Conservation (phyloP, 2,329 filamentous ascomycete genomes). For the Lithohypha guttulata region DNA sequence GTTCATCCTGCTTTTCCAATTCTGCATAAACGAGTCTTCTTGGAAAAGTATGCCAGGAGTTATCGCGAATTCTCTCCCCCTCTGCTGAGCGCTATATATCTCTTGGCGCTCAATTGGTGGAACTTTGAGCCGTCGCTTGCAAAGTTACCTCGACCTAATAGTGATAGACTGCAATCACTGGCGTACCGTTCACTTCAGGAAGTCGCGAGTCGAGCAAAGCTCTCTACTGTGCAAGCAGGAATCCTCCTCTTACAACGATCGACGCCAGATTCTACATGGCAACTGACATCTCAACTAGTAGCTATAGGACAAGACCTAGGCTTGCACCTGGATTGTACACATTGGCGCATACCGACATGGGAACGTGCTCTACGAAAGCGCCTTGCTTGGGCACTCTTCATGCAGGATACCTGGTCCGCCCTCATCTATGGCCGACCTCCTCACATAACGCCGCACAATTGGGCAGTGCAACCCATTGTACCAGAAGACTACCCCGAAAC, state of each 20-base stretch:
- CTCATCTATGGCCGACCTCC: slow-evolving; percentile 48
- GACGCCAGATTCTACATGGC: slow-evolving; percentile 33
- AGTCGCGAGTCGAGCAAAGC: slow-evolving; percentile 30
- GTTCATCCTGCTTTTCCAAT: slow-evolving; percentile 76
- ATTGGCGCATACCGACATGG: slow-evolving; percentile 54
- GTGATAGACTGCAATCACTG: slow-evolving; percentile 18
- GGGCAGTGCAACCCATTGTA: slow-evolving; percentile 41
- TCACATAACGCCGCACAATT: slow-evolving; percentile 44
- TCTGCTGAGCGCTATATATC: slow-evolving; percentile 67
- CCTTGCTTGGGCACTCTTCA: slow-evolving; percentile 53
- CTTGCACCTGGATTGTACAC: slow-evolving; percentile 49
- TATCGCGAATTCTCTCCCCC: slow-evolving; percentile 66
- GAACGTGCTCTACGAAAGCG: slow-evolving; percentile 52
- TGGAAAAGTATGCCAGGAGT: slow-evolving; percentile 64
- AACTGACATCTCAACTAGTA: slow-evolving; percentile 45
- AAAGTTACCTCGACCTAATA: slow-evolving; percentile 20
- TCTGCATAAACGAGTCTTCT: slow-evolving; percentile 67
- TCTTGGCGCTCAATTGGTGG: slow-evolving; percentile 83
- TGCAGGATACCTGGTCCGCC: slow-evolving; percentile 55
- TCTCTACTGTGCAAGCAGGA: slow-evolving; percentile 46
- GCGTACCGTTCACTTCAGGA: slow-evolving; percentile 19
- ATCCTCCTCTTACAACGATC: slow-evolving; percentile 43
- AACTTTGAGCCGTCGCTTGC: slow-evolving; percentile 41
- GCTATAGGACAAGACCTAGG: slow-evolving; percentile 49
- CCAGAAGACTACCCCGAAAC: slow-evolving; percentile 36